Conservation (phyloP, 345 rosid species). For the Lepidium sativum region DNA sequence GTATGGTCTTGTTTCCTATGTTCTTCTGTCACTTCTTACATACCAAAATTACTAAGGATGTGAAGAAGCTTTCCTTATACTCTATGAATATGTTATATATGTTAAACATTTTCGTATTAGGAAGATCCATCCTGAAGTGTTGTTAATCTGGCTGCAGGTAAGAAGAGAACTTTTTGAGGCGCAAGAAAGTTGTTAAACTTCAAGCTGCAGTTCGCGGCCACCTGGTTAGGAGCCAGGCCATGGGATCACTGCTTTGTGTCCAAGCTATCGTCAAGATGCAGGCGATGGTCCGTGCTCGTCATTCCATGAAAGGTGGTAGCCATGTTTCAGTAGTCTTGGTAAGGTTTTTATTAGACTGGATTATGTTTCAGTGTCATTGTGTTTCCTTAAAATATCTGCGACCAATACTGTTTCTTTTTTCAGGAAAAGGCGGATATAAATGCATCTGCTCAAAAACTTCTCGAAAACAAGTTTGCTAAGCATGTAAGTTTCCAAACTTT, state of each 20-base stretch:
- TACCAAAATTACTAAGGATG: neutral
- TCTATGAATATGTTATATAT: neutral
- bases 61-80: neutral
- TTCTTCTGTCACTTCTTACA: neutral
- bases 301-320: constrained; percentile 29
- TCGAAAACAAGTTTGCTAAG: constrained; percentile 72
- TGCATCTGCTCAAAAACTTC: constrained; percentile 58
- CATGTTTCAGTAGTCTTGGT: constrained; percentile 32
- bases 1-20: constrained; percentile 26
- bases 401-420: constrained; percentile 17
- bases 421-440: constrained; percentile 43
- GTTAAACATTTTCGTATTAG: neutral
- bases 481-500: constrained; percentile 41
- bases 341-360: neutral
- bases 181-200: constrained; percentile 63
- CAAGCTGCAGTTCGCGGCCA: constrained; percentile 95
- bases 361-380: neutral
- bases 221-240: constrained; percentile 80
- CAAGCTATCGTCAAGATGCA: constrained; percentile 94
- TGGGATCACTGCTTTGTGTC: constrained; percentile 77
- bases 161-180: constrained; percentile 53
- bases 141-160: constrained; percentile 35
- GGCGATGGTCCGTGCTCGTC: constrained; percentile 70
- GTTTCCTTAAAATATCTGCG: neutral
- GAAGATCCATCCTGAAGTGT: neutral